Percentiles rank a stretch among this genome's conserved stretches.
These are phyloP conservation scores for Tulasnella sp. DNA, from an alignment of 768 basidiomycete genomes.

Conservation along the genomic window DNA sequence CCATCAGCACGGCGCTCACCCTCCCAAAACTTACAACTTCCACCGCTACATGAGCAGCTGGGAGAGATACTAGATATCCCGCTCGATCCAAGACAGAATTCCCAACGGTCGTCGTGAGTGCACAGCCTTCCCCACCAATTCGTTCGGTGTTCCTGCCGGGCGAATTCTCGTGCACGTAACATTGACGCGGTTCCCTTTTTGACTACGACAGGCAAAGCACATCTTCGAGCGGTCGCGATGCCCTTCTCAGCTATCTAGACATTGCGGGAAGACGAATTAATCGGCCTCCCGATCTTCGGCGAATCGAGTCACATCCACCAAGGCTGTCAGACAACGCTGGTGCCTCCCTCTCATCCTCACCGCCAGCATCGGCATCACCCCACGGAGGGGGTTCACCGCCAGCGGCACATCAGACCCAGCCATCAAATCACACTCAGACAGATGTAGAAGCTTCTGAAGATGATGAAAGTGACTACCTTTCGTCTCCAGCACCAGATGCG, in stretches of 20 bases:
- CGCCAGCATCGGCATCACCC: not conserved
- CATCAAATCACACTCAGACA: not conserved
- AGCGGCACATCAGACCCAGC: not conserved
- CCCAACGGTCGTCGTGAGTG: not conserved
- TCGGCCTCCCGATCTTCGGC: not conserved
- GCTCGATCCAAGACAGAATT: not conserved
- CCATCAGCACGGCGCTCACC: not conserved
- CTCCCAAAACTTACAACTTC: not conserved
- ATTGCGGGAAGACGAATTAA: not conserved
- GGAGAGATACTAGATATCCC: not conserved
- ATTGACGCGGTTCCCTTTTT: constrained; percentile 1
- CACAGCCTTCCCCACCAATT: not conserved
- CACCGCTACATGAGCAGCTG: not conserved
- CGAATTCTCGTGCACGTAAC: not conserved
- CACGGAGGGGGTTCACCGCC: not conserved
- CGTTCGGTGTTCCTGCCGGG: not conserved
- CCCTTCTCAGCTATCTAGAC: constrained; percentile 1
- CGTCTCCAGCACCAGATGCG: not conserved
- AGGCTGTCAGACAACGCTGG: not conserved
- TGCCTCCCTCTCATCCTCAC: not conserved
- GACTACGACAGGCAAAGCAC: not conserved
- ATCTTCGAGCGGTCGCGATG: not conserved
- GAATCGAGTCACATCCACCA: not conserved
- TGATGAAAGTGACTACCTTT: not conserved
- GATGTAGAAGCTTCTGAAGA: not conserved